Evolutionary conservation across 2,329 filamentous ascomycete genomes (phyloP).

Genomic region (Ilyonectria robusta): DNA sequence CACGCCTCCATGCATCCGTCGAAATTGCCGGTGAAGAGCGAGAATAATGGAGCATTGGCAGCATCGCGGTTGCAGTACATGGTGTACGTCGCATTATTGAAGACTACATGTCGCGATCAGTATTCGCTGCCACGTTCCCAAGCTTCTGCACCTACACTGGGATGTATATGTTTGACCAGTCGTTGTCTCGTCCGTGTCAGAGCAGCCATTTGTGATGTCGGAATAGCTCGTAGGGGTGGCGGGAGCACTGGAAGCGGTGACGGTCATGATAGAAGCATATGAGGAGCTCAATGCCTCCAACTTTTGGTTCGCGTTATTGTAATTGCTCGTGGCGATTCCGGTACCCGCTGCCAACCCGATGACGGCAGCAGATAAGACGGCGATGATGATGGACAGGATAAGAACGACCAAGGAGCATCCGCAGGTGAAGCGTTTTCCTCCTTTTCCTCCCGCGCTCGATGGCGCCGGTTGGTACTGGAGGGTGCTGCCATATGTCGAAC

Average conservation of each 20-base stretch:
- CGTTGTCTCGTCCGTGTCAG: conserved; percentile 51
- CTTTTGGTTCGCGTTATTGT: conserved; percentile 54
- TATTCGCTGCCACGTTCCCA: not conserved
- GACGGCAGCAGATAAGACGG: conserved; percentile 51
- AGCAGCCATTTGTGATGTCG: conserved; percentile 58
- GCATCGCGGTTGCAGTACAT: conserved; percentile 62
- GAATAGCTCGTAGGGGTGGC: not conserved
- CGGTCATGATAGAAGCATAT: not conserved
- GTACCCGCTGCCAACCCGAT: conserved; percentile 62
- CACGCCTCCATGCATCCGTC: conserved; percentile 64
- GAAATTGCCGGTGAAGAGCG: conserved; percentile 60
- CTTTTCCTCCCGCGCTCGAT: not conserved
- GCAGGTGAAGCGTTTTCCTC: not conserved
- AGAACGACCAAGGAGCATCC: conserved; percentile 56
- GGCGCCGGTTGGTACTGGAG: not conserved
- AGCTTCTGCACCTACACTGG: conserved; percentile 17
- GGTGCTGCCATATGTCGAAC: not conserved
- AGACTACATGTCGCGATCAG: conserved; percentile 50
- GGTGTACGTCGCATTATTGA: conserved; percentile 54
- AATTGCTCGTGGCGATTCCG: conserved; percentile 57
- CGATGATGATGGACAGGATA: conserved; percentile 58
- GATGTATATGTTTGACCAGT: conserved; percentile 43
- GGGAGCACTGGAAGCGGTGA: not conserved
- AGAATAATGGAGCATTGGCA: conserved; percentile 53
- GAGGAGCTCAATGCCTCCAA: conserved; percentile 41